Evolutionary conservation across 2,329 filamentous ascomycete species (phyloP), one percentile per base, ranked within the genome.

Genomic region (Colletotrichum viniferum): DNA sequence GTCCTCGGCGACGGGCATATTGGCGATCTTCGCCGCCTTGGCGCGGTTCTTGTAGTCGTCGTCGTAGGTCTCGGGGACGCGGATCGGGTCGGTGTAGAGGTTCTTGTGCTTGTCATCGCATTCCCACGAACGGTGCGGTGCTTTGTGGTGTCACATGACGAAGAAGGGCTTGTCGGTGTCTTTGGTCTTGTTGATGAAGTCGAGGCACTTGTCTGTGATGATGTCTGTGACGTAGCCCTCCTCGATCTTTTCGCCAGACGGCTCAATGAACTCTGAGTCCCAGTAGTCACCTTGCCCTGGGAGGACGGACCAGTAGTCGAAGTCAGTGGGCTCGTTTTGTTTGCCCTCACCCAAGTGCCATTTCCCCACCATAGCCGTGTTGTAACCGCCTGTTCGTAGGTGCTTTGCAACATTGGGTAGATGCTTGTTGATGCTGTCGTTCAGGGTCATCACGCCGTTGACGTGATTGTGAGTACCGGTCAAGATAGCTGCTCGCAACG

Each of bases 61-160:
- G 16, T 80, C 85, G 76, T 88, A 90, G 0, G 88, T 90, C 61
- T 90, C 88, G 0, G 89, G 89, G 0, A 90, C 77, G 13, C 81
- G 81, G 58, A 89, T 81, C 1, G 84, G 84, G 10, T 90, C 85
- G 2, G 80, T 83, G 79, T 90, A 90, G 3, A 90, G 79, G 60
- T 85, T 52, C 71, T 86, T 87, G 79, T 90, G 87, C 76, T 87
- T 87, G 7, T 83, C 77, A 73, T 90, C 82, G 69, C 82, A 89
- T 77, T 90, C 88, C 88, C 89, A 90, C 16, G 83, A 85, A 5
- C 88, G 83, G 76, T 90, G 89, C 0, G 89, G 88, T 1, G 89
- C 89, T 77, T 90, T 90, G 79, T 90, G 88, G 76, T 90, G 89
- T 78, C 88, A 90, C 88, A 90, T 90, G 58, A 89, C 77, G 78